phyloP scores from a whole-genome alignment of 2,329 filamentous ascomycete species.

The Gyromitra esculenta region DNA sequence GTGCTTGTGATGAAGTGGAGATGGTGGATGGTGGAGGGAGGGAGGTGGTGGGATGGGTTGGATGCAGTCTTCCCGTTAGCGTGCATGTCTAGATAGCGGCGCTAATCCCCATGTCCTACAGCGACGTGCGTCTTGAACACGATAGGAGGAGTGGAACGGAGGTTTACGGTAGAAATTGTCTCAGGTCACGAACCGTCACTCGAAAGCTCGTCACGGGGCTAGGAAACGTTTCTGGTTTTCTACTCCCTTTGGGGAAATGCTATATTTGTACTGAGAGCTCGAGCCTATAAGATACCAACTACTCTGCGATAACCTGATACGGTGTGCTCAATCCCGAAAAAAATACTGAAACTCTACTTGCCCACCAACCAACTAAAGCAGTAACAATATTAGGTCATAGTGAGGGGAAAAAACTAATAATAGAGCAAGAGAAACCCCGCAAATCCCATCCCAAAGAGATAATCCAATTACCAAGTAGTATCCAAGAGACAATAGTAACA shows the following conservation, averaged over 20 bases:
- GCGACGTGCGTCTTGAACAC: neutral
- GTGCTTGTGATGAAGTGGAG: no score
- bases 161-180: neutral
- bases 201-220: neutral
- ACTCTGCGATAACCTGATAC: neutral
- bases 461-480: neutral
- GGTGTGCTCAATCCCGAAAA: neutral
- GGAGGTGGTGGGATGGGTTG: neutral
- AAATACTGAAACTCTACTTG: neutral
- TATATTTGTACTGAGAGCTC: neutral
- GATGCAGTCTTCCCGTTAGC: neutral
- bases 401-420: neutral
- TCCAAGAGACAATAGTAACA: neutral
- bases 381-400: neutral
- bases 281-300: neutral
- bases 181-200: neutral
- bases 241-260: neutral
- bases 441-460: neutral
- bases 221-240: neutral
- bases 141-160: neutral
- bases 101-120: neutral
- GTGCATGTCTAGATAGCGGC: neutral
- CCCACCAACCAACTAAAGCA: neutral
- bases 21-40: no score
- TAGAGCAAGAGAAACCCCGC: neutral